Base-by-base conservation (phyloP, 192 early-diverging fungal species). In the Anaeromyces robustus region DNA sequence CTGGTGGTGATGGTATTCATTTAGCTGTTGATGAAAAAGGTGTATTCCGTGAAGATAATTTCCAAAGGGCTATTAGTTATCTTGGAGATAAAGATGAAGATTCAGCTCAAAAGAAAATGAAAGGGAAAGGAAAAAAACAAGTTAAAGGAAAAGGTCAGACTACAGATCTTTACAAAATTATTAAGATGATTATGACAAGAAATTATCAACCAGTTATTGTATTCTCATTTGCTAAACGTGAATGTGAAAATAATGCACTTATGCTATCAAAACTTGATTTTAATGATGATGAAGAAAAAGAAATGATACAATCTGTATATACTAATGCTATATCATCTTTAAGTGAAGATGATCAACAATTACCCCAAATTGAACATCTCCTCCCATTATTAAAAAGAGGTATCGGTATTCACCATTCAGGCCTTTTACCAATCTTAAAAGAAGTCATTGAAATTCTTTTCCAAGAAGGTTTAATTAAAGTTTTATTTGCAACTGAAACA, bases 131-230 rank as follows among this genome's bases (percentile, higher is more conserved):
- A 86, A 77, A 92, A 91, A 80, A 89, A 88, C 81, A 88, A 87
- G 32, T 83, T 81, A 68, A 89, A 89, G 77, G 87, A 80, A 31
- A 34, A 81, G 78, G 80, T 6, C 34, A 81, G 80, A 68, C 90
- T 29, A 90, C 94, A 19, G 96, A 97, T 85, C 91, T 97, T 17
- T 96, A 93, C 89, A 95, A 95, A 86, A 94, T 99, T 59, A 91
- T 99, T 83, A 94, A 95, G 82, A 96, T 97, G 94, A 95, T 97
- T 81, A 95, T 96, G 92, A 81, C 87, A 80, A 96, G 94, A 81
- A 95, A 96, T 86, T 96, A 97, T 84, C 95, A 97, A 80, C 97
- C 97, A n/a, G 95, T 97, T 41, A 99, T 99, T 83, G 95, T 97
- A 12, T 99, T 99, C 84, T 92, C 93, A 85, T 99, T 99, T 85